Evolutionary conservation across 805 yeast genomes (phyloP).

Genomic region (Ogataea pignaliae): DNA sequence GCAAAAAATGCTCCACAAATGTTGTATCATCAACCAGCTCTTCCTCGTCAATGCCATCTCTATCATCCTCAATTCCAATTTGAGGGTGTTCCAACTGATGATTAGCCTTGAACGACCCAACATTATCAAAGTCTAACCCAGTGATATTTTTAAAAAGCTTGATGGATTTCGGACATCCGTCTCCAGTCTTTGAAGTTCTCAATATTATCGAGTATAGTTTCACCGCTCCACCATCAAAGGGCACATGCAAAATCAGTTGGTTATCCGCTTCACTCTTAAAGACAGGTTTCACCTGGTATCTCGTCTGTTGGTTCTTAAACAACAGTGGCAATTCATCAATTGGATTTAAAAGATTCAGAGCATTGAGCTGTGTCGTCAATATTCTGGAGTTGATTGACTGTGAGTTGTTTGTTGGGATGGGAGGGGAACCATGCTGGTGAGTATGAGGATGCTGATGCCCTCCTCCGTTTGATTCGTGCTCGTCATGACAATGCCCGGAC

Average conservation of each 20-base stretch:
- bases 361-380: conserved; percentile 54
- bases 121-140: conserved; percentile 68
- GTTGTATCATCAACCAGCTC: conserved; percentile 40
- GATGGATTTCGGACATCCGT: conserved; percentile 64
- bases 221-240: conserved; percentile 66
- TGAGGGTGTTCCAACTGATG: conserved; percentile 60
- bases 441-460: conserved; percentile 27
- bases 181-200: conserved; percentile 54
- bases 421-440: conserved; percentile 48
- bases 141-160: conserved; percentile 68
- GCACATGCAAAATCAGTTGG: conserved; percentile 72
- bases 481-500: conserved; percentile 20
- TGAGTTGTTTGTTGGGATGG: conserved; percentile 64
- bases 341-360: conserved; percentile 56
- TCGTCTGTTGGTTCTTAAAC: conserved; percentile 48
- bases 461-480: conserved; percentile 13
- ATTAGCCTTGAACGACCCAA: conserved; percentile 43
- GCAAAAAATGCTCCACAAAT: conserved; percentile 78
- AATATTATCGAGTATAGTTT: conserved; percentile 70
- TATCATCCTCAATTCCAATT: conserved; percentile 42
- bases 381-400: conserved; percentile 65
- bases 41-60: conserved; percentile 13
- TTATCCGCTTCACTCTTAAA: conserved; percentile 69
- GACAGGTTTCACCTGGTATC: conserved; percentile 42
- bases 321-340: conserved; percentile 45